These are phyloP conservation scores for Aspergillus uvarum DNA, from an alignment of 2,329 filamentous ascomycete genomes.

Conservation along the genomic window DNA sequence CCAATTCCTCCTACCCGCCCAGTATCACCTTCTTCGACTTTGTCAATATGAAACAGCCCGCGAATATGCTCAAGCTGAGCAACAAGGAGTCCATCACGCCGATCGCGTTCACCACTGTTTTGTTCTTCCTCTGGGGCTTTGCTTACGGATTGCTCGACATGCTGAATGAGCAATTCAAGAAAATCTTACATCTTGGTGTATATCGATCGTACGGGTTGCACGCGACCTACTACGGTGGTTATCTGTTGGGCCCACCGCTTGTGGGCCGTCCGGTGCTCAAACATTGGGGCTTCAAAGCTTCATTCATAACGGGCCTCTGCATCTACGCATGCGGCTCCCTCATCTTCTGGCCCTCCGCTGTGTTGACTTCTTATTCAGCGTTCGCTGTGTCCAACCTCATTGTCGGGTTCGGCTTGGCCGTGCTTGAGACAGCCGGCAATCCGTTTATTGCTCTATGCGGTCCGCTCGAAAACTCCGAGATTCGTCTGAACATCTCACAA, in stretches of 20 bases:
- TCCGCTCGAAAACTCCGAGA: conserved; percentile 59
- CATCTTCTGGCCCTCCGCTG: conserved; percentile 65
- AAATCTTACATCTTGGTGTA: conserved; percentile 43
- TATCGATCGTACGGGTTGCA: conserved; percentile 52
- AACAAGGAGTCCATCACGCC: conserved; percentile 59
- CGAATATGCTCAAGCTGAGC: conserved; percentile 60
- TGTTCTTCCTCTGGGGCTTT: conserved; percentile 89
- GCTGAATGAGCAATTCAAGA: conserved; percentile 65
- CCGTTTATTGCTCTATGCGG: conserved; percentile 64
- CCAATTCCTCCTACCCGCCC: conserved; percentile 32
- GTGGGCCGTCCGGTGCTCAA: conserved; percentile 57
- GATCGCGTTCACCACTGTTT: conserved; percentile 66
- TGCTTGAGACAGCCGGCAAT: conserved; percentile 61
- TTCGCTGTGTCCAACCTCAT: conserved; percentile 65
- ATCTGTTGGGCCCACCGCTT: conserved; percentile 56
- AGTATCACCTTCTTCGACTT: conserved; percentile 61
- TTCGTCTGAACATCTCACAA: conserved; percentile 61
- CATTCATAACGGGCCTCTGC: conserved; percentile 59
- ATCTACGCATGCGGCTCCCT: conserved; percentile 64
- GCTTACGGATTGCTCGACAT: conserved; percentile 84
- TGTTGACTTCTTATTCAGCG: conserved; percentile 60
- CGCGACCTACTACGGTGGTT: conserved; percentile 60
- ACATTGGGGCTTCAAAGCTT: conserved; percentile 62
- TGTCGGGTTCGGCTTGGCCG: conserved; percentile 59
- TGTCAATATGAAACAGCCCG: conserved; percentile 57